Evolutionary conservation across 768 basidiomycete species (phyloP).

Genomic region (Vararia minispora): DNA sequence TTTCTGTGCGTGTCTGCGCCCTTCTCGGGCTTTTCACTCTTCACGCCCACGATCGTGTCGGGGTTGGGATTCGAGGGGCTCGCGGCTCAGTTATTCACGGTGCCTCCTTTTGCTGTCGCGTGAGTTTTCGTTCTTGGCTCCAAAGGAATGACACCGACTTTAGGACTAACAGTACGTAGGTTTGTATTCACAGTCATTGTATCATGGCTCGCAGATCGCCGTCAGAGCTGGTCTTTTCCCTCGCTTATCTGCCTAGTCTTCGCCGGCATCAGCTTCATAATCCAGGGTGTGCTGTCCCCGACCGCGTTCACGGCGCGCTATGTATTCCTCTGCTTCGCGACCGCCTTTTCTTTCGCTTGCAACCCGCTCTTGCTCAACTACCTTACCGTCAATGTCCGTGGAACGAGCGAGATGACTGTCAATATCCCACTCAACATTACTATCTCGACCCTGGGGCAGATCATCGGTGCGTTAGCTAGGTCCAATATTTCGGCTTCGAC

Average conservation of each 20-base stretch:
- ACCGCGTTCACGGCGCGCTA: constrained; percentile 11
- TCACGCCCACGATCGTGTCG: constrained; percentile 63
- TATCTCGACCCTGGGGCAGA: not conserved
- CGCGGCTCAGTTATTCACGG: constrained; percentile 50
- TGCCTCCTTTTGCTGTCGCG: constrained; percentile 31
- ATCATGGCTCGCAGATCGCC: constrained; percentile 17
- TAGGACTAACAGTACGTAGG: too few species aligned
- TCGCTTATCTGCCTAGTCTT: too few species aligned
- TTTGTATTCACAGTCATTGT: constrained; percentile 16
- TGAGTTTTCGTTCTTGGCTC: constrained; percentile 31
- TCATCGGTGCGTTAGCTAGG: not conserved
- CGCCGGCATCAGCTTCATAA: too few species aligned
- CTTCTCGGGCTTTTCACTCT: constrained; percentile 36
- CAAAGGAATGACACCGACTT: constrained; percentile 25
- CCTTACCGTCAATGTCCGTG: not conserved
- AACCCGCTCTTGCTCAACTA: not conserved
- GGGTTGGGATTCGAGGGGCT: constrained; percentile 44
- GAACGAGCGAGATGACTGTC: not conserved
- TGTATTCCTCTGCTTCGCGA: not conserved
- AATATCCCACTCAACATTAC: not conserved
- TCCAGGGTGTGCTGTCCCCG: too few species aligned
- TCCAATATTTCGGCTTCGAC: too few species aligned
- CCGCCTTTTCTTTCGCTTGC: not conserved
- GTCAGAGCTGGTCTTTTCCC: too few species aligned
- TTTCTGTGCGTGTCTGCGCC: constrained; percentile 34